These are phyloP conservation scores for Fusarium mangiferae DNA, from an alignment of 2,329 filamentous ascomycete species.

Conservation along the genomic window DNA sequence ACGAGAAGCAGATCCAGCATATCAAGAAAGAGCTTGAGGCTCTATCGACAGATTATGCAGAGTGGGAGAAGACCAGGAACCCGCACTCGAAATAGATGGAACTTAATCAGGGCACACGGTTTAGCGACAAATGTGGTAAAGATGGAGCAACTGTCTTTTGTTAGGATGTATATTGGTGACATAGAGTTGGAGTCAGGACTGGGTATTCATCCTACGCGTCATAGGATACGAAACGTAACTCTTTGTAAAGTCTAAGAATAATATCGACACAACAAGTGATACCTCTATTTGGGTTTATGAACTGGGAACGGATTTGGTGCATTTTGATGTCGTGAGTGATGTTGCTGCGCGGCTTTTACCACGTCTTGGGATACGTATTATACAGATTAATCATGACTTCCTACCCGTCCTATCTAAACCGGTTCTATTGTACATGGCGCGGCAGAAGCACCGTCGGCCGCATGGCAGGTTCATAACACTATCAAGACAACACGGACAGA, in stretches of 20 bases:
- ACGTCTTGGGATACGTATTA: conserved; percentile 31
- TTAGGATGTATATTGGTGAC: conserved; percentile 33
- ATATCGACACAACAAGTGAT: conserved; percentile 18
- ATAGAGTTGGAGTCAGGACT: conserved; percentile 37
- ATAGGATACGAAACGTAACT: conserved; percentile 30
- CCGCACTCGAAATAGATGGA: conserved; percentile 49
- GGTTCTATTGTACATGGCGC: conserved; percentile 41
- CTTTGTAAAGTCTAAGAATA: conserved; percentile 28
- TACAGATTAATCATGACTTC: conserved; percentile 41
- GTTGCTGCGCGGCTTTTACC: conserved; percentile 29
- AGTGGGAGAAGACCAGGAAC: conserved; percentile 64
- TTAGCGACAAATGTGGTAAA: neutral
- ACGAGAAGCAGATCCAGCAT: conserved; percentile 82
- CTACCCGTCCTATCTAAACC: conserved; percentile 32
- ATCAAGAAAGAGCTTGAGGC: conserved; percentile 77
- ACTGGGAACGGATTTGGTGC: neutral
- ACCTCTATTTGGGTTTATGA: neutral
- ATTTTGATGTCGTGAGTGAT: conserved; percentile 22
- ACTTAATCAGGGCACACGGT: conserved; percentile 3
- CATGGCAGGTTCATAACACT: conserved; percentile 11
- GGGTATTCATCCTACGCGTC: conserved; percentile 39
- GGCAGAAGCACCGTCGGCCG: conserved; percentile 18
- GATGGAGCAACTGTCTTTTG: conserved; percentile 19
- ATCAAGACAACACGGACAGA: conserved; percentile 7
- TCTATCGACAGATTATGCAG: conserved; percentile 66